Evolutionary conservation across 2,329 filamentous ascomycete species (phyloP).

Genomic region (Stachybotrys chartarum): DNA sequence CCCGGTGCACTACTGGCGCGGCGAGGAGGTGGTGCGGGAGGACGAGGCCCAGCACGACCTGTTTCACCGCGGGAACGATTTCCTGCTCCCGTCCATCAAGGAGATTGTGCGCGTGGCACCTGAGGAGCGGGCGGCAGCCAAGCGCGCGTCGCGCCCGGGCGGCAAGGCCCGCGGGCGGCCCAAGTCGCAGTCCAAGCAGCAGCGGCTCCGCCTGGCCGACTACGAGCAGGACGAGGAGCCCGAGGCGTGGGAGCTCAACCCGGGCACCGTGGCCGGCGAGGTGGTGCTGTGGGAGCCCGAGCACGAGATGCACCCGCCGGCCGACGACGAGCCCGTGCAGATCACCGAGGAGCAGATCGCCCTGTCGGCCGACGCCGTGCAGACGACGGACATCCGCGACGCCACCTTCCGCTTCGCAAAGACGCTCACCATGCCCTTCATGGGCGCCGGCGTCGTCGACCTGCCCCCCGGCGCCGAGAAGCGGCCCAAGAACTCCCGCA

Average conservation of each 20-base stretch:
- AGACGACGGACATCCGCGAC: slow-evolving; percentile 51
- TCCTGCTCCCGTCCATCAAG: slow-evolving; percentile 64
- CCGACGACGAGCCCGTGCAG: slow-evolving; percentile 46
- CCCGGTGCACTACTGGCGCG: slow-evolving; percentile 80
- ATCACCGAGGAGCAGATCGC: slow-evolving; percentile 50
- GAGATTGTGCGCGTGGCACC: slow-evolving; percentile 67
- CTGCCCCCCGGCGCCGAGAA: slow-evolving; percentile 78
- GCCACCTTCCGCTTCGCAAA: slow-evolving; percentile 85
- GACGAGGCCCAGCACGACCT: slow-evolving; percentile 47
- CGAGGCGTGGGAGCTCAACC: slow-evolving; percentile 66
- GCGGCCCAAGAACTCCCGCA: slow-evolving; percentile 82
- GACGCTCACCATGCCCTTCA: slow-evolving; percentile 75
- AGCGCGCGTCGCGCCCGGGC: slow-evolving; percentile 7
- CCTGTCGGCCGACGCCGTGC: slow-evolving; percentile 46
- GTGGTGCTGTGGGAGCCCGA: slow-evolving; percentile 58
- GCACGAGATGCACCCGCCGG: slow-evolving; percentile 46
- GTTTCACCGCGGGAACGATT: slow-evolving; percentile 30
- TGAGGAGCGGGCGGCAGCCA: slow-evolving; percentile 33
- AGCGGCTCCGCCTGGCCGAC: slow-evolving; percentile 19
- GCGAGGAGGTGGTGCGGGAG: slow-evolving; percentile 69
- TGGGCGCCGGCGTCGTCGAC: slow-evolving; percentile 86
- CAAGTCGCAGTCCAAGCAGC: slow-evolving; percentile 20
- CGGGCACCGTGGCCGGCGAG: slow-evolving; percentile 56
- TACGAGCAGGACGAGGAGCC: slow-evolving; percentile 46
- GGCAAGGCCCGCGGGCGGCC: slow-evolving; percentile 18